Conservation (phyloP, 2,329 filamentous ascomycete genomes). For the Pseudocercospora ulei region DNA sequence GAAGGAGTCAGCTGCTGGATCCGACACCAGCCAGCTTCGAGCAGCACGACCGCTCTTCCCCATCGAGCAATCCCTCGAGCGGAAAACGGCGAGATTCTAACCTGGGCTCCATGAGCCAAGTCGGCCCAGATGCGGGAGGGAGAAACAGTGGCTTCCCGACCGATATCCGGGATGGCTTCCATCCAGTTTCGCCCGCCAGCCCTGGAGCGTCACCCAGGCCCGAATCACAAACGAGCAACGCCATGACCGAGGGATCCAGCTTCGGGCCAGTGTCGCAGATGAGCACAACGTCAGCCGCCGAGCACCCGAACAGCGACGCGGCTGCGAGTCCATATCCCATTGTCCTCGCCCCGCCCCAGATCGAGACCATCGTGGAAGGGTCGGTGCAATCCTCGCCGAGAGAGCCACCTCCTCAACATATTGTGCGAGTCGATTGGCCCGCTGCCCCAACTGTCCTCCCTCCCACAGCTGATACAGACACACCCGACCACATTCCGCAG, state of each 20-base stretch:
- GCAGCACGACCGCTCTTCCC: conserved; percentile 26
- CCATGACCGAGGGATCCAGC: conserved; percentile 6
- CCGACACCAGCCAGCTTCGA: conserved; percentile 26
- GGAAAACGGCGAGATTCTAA: conserved; percentile 20
- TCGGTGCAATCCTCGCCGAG: conserved; percentile 1
- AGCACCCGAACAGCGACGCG: conserved; percentile 7
- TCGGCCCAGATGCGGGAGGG: conserved; percentile 26
- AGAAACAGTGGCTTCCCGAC: conserved; percentile 14
- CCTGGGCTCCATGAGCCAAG: conserved; percentile 18
- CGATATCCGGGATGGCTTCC: conserved; percentile 15
- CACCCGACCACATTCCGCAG: conserved; percentile 21
- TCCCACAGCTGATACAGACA: conserved; percentile 13
- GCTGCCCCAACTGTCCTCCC: conserved; percentile 7
- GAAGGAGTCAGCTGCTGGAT: conserved; percentile 31
- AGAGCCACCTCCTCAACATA: no score
- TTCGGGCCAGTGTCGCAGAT: conserved; percentile 8
- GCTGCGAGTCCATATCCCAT: conserved; percentile 15
- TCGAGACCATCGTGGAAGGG: no score
- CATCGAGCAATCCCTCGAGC: conserved; percentile 16
- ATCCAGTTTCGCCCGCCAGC: conserved; percentile 20
- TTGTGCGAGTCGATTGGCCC: conserved; percentile 4
- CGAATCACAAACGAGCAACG: conserved; percentile 17
- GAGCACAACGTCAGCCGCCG: conserved; percentile 6
- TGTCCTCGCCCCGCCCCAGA: conserved; percentile 1
- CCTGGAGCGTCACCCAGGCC: conserved; percentile 17